A percentile compares a stretch with the other conserved stretches of the same genome.
Evolutionary conservation across 2,329 filamentous ascomycete species (phyloP).

Genomic region (Sphaerulina populicola): DNA sequence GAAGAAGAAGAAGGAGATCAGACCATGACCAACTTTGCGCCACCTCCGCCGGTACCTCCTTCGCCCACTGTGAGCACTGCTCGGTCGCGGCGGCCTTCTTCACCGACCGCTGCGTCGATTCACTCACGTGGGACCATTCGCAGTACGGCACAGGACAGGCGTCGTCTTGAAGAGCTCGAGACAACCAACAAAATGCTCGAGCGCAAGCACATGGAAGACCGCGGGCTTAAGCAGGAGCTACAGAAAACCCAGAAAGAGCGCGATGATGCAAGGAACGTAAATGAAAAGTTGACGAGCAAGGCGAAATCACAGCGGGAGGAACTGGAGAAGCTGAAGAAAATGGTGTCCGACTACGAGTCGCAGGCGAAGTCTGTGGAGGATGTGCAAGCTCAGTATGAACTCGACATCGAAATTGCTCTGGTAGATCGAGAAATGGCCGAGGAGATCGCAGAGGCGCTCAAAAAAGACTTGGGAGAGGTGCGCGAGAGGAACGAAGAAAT

Average conservation of each 20-base stretch:
- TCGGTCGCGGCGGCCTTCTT: slow-evolving; percentile 29
- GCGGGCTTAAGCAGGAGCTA: slow-evolving; percentile 71
- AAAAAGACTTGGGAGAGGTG: slow-evolving; percentile 68
- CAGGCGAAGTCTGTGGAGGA: slow-evolving; percentile 62
- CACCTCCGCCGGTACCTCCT: slow-evolving; percentile 24
- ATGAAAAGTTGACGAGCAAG: slow-evolving; percentile 84
- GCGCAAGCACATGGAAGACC: slow-evolving; percentile 75
- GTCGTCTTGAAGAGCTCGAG: slow-evolving; percentile 79
- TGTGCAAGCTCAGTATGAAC: slow-evolving; percentile 75
- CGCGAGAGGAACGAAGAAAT: slow-evolving; percentile 73
- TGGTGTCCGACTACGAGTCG: slow-evolving; percentile 66
- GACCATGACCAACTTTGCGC: slow-evolving; percentile 27
- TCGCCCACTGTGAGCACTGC: slow-evolving; percentile 19
- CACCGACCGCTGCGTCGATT: slow-evolving; percentile 27
- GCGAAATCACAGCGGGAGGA: slow-evolving; percentile 79
- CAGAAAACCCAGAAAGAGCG: slow-evolving; percentile 68
- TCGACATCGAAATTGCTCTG: slow-evolving; percentile 73
- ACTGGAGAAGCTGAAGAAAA: slow-evolving; percentile 63
- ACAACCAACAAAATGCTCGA: slow-evolving; percentile 80
- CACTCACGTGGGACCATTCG: slow-evolving; percentile 32
- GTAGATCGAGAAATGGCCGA: slow-evolving; percentile 95
- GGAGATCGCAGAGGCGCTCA: slow-evolving; percentile 75
- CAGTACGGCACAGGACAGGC: slow-evolving; percentile 45
- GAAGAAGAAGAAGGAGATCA: slow-evolving; percentile 21
- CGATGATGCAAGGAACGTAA: slow-evolving; percentile 72